Conservation (phyloP, 2,329 filamentous ascomycete genomes). For the Nigrospora sphaerica region DNA sequence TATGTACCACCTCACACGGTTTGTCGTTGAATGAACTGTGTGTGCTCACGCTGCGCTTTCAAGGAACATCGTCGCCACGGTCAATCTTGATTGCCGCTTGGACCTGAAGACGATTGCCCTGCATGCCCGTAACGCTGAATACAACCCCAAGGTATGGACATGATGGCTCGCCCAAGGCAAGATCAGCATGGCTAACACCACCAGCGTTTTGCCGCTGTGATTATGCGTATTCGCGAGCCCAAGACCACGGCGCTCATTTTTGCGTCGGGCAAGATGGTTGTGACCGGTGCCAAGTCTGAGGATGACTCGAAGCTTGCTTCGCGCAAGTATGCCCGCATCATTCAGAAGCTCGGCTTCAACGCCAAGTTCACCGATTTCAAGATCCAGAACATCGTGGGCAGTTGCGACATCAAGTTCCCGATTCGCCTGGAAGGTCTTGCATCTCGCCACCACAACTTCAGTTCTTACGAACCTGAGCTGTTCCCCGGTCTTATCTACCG, state of each 20-base stretch:
- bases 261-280: slow-evolving; percentile 98
- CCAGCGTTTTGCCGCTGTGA: slow-evolving; percentile 95
- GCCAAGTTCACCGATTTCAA: slow-evolving; percentile 99
- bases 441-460: slow-evolving; percentile 97
- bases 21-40: slow-evolving; percentile 24
- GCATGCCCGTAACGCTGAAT: slow-evolving; percentile 96
- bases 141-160: slow-evolving; percentile 82
- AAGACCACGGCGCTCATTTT: slow-evolving; percentile 99
- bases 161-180: slow-evolving; percentile 4
- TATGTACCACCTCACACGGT: slow-evolving; percentile 61
- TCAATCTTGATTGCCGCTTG: slow-evolving; percentile 94
- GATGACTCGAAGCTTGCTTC: slow-evolving; percentile 96
- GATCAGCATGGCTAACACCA: slow-evolving; percentile 12
- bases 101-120: slow-evolving; percentile 98
- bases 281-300: slow-evolving; percentile 95
- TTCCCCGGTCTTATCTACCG: slow-evolving; percentile 99
- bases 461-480: slow-evolving; percentile 95
- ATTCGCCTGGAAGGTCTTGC: slow-evolving; percentile 94
- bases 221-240: slow-evolving; percentile 98
- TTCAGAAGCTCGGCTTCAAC: slow-evolving; percentile 99
- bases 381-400: slow-evolving; percentile 99
- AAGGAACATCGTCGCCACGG: slow-evolving; percentile 99
- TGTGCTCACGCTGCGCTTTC: slow-evolving; percentile 43
- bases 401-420: slow-evolving; percentile 98
- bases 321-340: slow-evolving; percentile 97